Evolutionary conservation across 176 grass and related monocot species (phyloP).

Genomic region (Rhipidocladum racemiflorum): DNA sequence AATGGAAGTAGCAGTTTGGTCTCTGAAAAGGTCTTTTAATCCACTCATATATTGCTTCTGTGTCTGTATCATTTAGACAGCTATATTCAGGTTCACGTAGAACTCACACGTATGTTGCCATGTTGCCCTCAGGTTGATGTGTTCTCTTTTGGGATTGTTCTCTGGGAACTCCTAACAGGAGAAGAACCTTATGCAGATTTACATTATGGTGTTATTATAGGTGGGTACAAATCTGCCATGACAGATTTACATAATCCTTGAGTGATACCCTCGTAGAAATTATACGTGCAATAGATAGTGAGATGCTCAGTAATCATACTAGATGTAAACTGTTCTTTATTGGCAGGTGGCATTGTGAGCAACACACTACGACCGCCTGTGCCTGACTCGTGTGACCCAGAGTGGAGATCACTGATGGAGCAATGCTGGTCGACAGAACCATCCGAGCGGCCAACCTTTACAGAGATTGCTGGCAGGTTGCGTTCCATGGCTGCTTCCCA

Average conservation of each 20-base stretch:
- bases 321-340: conserved; percentile 3
- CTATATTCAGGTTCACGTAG: not conserved
- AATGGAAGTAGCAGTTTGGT: conserved; percentile 87
- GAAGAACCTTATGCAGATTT: conserved; percentile 93
- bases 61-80: not conserved
- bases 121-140: conserved; percentile 71
- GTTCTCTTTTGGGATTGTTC: conserved; percentile 96
- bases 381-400: conserved; percentile 73
- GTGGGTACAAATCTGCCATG: conserved; percentile 32
- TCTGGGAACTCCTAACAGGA: conserved; percentile 96
- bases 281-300: not conserved
- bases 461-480: conserved; percentile 64
- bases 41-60: not conserved
- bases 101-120: conserved; percentile 15
- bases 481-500: conserved; percentile 72
- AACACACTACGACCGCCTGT: conserved; percentile 74
- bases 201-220: conserved; percentile 96
- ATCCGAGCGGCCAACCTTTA: conserved; percentile 72
- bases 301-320: not conserved
- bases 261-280: not conserved
- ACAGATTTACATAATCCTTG: not conserved
- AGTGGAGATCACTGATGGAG: conserved; percentile 96
- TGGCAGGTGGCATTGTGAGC: conserved; percentile 82
- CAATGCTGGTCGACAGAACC: conserved; percentile 93
- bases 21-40: conserved; percentile 77